phyloP scores from a whole-genome alignment of 192 early-diverging fungal genomes.

The Thamnidium elegans region DNA sequence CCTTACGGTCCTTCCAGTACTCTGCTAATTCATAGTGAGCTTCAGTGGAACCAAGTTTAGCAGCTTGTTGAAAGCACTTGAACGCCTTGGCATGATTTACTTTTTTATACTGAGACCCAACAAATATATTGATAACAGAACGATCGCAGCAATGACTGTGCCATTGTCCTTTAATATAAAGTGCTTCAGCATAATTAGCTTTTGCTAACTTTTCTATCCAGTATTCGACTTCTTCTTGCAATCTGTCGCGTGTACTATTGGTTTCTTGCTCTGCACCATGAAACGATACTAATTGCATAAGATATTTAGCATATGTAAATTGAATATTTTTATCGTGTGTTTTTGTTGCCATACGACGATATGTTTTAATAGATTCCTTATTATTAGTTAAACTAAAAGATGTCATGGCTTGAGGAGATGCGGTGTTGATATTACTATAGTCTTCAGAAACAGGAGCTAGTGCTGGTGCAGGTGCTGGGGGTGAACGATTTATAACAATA shows the following conservation, averaged over 20 bases:
- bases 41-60: constrained; percentile 62
- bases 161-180: constrained; percentile 73
- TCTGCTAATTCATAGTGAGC: constrained; percentile 67
- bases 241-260: constrained; percentile 32
- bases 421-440: neutral
- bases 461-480: neutral
- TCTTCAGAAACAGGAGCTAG: neutral
- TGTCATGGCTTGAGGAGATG: constrained; percentile 1
- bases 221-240: constrained; percentile 63
- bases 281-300: constrained; percentile 60
- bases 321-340: constrained; percentile 74
- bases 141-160: constrained; percentile 43
- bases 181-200: constrained; percentile 67
- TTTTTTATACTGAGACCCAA: constrained; percentile 40
- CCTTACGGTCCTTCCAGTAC: constrained; percentile 46
- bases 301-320: constrained; percentile 74
- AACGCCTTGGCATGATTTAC: constrained; percentile 64
- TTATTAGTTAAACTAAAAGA: constrained; percentile 34
- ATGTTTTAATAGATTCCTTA: constrained; percentile 53
- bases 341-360: constrained; percentile 75
- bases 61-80: constrained; percentile 59
- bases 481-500: neutral
- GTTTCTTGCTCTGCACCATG: constrained; percentile 8
- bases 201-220: constrained; percentile 72
- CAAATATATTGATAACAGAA: neutral